These are phyloP conservation scores for Aspergillus homomorphus DNA, from an alignment of 495 filamentous ascomycete species.

Conservation along the genomic window DNA sequence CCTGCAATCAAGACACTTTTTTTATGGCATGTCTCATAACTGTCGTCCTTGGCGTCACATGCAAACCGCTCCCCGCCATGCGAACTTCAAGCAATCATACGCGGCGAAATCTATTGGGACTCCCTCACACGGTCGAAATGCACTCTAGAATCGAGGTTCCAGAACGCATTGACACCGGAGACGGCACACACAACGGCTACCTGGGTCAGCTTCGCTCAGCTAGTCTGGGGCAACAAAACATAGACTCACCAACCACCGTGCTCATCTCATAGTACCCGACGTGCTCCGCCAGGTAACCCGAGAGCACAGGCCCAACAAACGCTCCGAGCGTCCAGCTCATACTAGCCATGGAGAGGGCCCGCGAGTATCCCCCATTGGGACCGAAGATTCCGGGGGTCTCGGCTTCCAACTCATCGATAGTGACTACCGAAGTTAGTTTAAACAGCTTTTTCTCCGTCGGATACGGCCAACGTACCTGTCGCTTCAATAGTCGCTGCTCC, in stretches of 20 bases:
- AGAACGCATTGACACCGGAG: slow-evolving; percentile 14
- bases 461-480: slow-evolving; percentile 24
- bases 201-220: neutral
- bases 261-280: slow-evolving; percentile 37
- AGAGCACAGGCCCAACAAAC: slow-evolving; percentile 35
- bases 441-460: neutral
- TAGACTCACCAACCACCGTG: slow-evolving; percentile 28
- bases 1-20: neutral
- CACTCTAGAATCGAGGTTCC: neutral
- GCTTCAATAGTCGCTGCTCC: slow-evolving; percentile 32
- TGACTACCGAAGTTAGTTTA: slow-evolving; percentile 13
- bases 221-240: neutral
- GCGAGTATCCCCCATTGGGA: slow-evolving; percentile 35
- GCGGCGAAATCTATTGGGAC: neutral
- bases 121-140: slow-evolving; percentile 1
- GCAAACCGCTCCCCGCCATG: neutral
- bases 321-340: slow-evolving; percentile 36
- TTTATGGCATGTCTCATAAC: neutral
- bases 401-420: slow-evolving; percentile 26
- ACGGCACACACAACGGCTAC: slow-evolving; percentile 4
- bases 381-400: slow-evolving; percentile 33
- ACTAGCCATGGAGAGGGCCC: slow-evolving; percentile 34
- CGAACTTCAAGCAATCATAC: neutral
- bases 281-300: slow-evolving; percentile 28
- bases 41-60: neutral